These are phyloP conservation scores for Endotrypanum monterogeii DNA, from an alignment of 208 protist genomes.

Conservation along the genomic window DNA sequence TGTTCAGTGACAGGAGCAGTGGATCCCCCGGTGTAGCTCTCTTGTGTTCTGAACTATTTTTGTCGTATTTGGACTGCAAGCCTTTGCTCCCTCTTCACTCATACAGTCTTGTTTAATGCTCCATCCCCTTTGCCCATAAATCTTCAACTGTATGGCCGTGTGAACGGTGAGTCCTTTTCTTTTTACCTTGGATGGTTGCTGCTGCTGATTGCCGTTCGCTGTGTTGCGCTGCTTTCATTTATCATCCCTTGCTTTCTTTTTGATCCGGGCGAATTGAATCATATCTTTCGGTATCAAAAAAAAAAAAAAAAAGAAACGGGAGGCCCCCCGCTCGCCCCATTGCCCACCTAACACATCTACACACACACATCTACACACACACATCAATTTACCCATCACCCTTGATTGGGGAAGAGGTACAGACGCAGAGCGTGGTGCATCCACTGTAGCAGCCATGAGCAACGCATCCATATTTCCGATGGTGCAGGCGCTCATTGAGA, in stretches of 20 bases:
- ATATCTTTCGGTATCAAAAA: too few species aligned
- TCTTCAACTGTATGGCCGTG: not conserved
- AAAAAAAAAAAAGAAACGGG: too few species aligned
- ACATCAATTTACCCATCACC: too few species aligned
- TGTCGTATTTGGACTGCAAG: not conserved
- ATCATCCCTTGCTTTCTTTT: too few species aligned
- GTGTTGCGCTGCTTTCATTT: too few species aligned
- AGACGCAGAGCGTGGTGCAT: not conserved
- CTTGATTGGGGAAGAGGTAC: not conserved
- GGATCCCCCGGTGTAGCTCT: not conserved
- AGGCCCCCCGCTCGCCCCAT: too few species aligned
- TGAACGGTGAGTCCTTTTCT: too few species aligned
- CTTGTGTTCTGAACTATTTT: not conserved
- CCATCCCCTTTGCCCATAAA: not conserved
- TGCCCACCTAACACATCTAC: too few species aligned
- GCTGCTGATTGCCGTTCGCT: not conserved
- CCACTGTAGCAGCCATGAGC: conserved; percentile 6
- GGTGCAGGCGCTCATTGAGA: conserved; percentile 68
- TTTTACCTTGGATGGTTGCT: too few species aligned
- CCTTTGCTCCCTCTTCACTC: not conserved
- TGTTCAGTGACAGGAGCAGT: not conserved
- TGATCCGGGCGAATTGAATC: too few species aligned
- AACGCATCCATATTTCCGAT: conserved; percentile 24
- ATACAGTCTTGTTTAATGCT: not conserved
- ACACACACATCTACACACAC: too few species aligned